A percentile compares a stretch with the other conserved stretches of the same genome.
These are phyloP conservation scores for Ochromonas danica DNA, from an alignment of 108 stramenopile species.

Conservation along the genomic window DNA sequence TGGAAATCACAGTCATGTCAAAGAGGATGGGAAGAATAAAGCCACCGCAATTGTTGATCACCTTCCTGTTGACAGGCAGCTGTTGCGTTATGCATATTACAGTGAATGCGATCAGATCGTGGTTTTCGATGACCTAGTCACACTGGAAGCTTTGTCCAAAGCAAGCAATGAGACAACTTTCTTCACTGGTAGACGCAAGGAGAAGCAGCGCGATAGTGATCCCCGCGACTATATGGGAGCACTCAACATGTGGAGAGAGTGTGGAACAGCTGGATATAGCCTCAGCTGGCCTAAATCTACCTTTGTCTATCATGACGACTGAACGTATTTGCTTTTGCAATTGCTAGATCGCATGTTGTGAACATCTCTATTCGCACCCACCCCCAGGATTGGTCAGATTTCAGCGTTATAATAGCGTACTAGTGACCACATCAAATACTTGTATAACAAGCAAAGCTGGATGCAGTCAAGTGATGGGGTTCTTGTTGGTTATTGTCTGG, in stretches of 20 bases:
- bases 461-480: no score
- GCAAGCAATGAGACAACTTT: slow-evolving; percentile 8
- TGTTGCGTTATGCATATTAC: slow-evolving; percentile 9
- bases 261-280: slow-evolving; percentile 20
- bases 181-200: slow-evolving; percentile 18
- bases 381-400: no score
- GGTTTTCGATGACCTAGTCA: not conserved
- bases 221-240: slow-evolving; percentile 2
- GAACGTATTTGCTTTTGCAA: no score
- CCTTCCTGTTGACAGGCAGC: not conserved
- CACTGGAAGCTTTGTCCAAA: not conserved
- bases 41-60: no score
- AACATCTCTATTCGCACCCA: no score
- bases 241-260: slow-evolving; percentile 9
- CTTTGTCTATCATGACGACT: no score
- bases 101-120: slow-evolving; percentile 24
- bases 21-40: not conserved
- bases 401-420: no score
- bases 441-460: no score
- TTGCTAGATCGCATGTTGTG: no score
- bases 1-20: not conserved
- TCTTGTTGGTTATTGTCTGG: no score
- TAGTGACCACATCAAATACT: no score
- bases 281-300: slow-evolving; percentile 7
- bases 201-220: not conserved